Percentiles rank a stretch among this genome's conserved stretches.
phyloP scores from a whole-genome alignment of 176 grass and related monocot species.

The Saccharum officinarum region DNA sequence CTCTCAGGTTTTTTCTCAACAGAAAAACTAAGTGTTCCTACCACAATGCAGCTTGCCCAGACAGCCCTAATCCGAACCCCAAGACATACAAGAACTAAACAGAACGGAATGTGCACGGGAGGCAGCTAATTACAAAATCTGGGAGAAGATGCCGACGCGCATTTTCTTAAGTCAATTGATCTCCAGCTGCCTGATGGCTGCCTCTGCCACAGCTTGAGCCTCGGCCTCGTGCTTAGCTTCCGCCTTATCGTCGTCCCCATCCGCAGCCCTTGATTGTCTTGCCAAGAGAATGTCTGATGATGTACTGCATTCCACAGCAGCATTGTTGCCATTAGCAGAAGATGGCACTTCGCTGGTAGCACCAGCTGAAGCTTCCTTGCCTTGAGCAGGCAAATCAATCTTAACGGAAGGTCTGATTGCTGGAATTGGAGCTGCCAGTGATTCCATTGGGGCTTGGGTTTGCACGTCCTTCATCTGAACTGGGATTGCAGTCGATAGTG shows the following conservation, averaged over 20 bases:
- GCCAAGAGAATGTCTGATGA: conserved; percentile 7
- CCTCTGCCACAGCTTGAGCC: conserved; percentile 37
- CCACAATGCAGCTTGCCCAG: conserved; percentile 45
- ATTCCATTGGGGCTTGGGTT: conserved; percentile 10
- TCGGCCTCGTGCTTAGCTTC: conserved; percentile 10
- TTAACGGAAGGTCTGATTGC: conserved; percentile 10
- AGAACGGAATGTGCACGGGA: conserved; percentile 52
- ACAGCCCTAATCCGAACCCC: conserved; percentile 45
- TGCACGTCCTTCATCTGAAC: conserved; percentile 55
- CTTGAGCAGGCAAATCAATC: conserved; percentile 39
- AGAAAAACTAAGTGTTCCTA: conserved; percentile 64
- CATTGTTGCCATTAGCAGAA: conserved; percentile 1
- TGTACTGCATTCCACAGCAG: conserved; percentile 2
- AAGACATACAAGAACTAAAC: conserved; percentile 50
- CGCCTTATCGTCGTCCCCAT: neutral
- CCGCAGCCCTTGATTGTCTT: neutral
- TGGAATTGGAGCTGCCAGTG: neutral
- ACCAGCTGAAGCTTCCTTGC: conserved; percentile 44
- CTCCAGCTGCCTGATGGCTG: conserved; percentile 49
- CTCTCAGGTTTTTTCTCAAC: conserved; percentile 2
- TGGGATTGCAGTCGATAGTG: conserved; percentile 20
- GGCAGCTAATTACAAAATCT: conserved; percentile 55
- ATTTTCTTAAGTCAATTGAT: conserved; percentile 38
- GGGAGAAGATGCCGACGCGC: neutral
- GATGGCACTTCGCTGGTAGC: conserved; percentile 9